These are phyloP conservation scores for Chenopodium suecicum DNA, from an alignment of 148 eudicot species.

Conservation along the genomic window DNA sequence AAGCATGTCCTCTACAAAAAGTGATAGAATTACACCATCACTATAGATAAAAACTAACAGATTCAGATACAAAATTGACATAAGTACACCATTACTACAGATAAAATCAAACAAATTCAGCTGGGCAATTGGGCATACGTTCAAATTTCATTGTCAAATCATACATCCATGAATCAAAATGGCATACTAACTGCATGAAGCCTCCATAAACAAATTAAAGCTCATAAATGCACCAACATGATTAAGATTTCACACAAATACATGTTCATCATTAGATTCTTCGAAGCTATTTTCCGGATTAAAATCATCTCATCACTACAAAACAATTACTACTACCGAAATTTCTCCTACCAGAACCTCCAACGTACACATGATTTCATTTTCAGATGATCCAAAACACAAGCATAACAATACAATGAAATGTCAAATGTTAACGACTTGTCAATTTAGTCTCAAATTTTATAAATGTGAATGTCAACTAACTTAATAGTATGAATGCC, in stretches of 20 bases:
- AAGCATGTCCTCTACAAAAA: not conserved
- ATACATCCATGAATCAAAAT: too few relatives aligned
- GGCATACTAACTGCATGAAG: not conserved
- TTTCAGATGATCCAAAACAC: not conserved
- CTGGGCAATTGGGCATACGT: too few relatives aligned
- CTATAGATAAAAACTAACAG: not conserved
- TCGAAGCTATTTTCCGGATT: not conserved
- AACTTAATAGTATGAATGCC: too few relatives aligned
- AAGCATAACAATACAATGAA: not conserved
- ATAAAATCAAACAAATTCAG: too few relatives aligned
- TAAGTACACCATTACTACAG: too few relatives aligned
- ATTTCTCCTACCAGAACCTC: not conserved
- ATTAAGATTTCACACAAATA: too few relatives aligned
- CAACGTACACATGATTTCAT: not conserved
- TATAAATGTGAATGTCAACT: too few relatives aligned
- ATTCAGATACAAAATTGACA: too few relatives aligned
- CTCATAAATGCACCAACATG: too few relatives aligned
- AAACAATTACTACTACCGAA: not conserved
- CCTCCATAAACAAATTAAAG: not conserved
- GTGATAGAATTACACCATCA: not conserved
- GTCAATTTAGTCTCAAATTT: too few relatives aligned
- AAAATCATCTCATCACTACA: not conserved
- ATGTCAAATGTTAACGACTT: too few relatives aligned
- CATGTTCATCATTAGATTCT: not conserved
- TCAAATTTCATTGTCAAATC: too few relatives aligned